Conservation (phyloP, 371 early-diverging fungal genomes). For the Mucor lusitanicus region DNA sequence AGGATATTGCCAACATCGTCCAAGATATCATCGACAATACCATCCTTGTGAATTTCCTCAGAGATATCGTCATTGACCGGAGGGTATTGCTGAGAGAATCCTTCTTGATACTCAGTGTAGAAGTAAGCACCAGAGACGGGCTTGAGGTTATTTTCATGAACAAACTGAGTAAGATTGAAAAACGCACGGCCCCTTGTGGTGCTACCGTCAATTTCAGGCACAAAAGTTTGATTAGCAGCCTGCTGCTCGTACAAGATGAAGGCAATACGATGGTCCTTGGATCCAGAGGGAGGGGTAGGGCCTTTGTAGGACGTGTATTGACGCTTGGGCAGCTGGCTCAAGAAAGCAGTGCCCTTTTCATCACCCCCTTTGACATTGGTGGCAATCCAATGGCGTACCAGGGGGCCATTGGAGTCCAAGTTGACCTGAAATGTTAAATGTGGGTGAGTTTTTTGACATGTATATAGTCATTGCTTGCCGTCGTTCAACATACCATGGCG, state of each 20-base stretch:
- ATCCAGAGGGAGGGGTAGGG: slow-evolving; percentile 11
- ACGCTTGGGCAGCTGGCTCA: neutral
- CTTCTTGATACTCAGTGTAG: neutral
- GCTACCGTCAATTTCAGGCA: neutral
- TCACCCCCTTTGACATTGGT: slow-evolving; percentile 25
- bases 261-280: slow-evolving; percentile 22
- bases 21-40: neutral
- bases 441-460: too few species aligned
- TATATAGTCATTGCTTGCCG: too few species aligned
- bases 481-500: slow-evolving; percentile 21
- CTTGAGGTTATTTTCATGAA: slow-evolving; percentile 20
- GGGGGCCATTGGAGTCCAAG: slow-evolving; percentile 30
- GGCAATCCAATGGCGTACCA: slow-evolving; percentile 35
- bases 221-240: neutral
- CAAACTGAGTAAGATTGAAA: slow-evolving; percentile 13
- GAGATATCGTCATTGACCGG: neutral
- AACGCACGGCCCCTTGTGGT: slow-evolving; percentile 4
- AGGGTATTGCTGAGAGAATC: neutral
- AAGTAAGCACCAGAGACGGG: slow-evolving; percentile 24
- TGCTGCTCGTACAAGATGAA: slow-evolving; percentile 34
- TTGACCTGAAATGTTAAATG: slow-evolving; percentile 6
- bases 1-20: neutral
- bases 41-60: neutral
- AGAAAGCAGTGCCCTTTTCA: neutral
- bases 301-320: slow-evolving; percentile 10